Conservation (phyloP, 345 rosid species). For the Arabis alpina region DNA sequence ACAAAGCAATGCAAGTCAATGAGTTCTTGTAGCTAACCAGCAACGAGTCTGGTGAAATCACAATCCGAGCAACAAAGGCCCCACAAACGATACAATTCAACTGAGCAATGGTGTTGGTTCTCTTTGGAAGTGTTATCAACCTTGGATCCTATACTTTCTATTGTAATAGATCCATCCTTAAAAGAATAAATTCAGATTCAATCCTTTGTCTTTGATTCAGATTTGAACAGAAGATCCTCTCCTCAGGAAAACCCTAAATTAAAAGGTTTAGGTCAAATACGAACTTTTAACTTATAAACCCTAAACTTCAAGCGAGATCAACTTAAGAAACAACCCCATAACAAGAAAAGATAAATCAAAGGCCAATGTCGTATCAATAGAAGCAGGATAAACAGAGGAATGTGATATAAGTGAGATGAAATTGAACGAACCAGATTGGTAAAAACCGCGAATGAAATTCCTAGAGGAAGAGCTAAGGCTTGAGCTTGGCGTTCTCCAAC, state of each 20-base stretch:
- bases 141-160: no score
- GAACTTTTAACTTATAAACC: no score
- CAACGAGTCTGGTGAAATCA: neutral
- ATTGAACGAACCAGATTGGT: slow-evolving; percentile 61
- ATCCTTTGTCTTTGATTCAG: neutral
- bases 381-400: neutral
- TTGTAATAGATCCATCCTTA: neutral
- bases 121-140: no score
- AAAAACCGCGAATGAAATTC: slow-evolving; percentile 84
- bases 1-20: slow-evolving; percentile 25
- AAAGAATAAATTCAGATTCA: slow-evolving; percentile 16
- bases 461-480: slow-evolving; percentile 71
- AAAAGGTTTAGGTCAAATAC: slow-evolving; percentile 11
- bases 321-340: no score
- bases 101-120: no score
- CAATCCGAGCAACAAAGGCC: neutral
- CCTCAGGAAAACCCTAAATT: slow-evolving; percentile 7
- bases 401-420: neutral
- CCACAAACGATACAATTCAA: no score
- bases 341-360: no score
- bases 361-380: no score
- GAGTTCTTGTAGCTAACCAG: slow-evolving; percentile 21
- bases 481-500: slow-evolving; percentile 44
- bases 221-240: slow-evolving; percentile 15
- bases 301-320: no score